A percentile compares a stretch with the other conserved stretches of the same genome.
phyloP scores from a whole-genome alignment of 192 early-diverging fungal species.

The Podila epigama region DNA sequence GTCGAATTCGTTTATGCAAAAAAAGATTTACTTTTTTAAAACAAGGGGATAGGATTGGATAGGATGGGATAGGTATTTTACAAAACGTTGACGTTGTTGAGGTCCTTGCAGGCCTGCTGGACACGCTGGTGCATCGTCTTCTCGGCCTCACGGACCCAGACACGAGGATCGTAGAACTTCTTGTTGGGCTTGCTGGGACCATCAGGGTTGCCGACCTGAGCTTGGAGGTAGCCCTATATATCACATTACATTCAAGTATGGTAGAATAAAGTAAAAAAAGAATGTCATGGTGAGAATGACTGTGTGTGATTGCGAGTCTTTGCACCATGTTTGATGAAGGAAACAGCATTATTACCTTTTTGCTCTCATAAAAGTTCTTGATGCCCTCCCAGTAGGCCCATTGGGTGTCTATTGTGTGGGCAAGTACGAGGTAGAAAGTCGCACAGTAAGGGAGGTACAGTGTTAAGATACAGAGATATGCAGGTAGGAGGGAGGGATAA shows the following conservation, averaged over 20 bases:
- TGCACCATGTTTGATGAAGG: too few species aligned
- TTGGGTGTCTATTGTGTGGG: slow-evolving; percentile 70
- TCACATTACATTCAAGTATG: too few species aligned
- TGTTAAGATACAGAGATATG: too few species aligned
- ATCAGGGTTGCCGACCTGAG: slow-evolving; percentile 94
- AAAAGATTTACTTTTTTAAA: neutral
- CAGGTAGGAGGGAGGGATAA: neutral
- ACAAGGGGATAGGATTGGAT: neutral
- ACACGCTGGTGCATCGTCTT: slow-evolving; percentile 86
- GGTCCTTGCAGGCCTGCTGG: slow-evolving; percentile 78
- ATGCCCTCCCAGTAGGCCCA: slow-evolving; percentile 93
- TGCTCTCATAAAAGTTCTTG: slow-evolving; percentile 65
- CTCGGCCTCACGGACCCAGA: slow-evolving; percentile 88
- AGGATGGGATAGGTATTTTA: slow-evolving; percentile 28
- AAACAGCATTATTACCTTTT: slow-evolving; percentile 19
- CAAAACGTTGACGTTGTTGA: slow-evolving; percentile 72
- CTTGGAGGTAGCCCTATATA: slow-evolving; percentile 86
- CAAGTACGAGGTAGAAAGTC: neutral
- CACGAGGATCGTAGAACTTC: slow-evolving; percentile 97
- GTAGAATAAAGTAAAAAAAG: neutral
- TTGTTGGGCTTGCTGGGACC: slow-evolving; percentile 96
- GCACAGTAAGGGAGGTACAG: too few species aligned
- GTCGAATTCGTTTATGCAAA: too few species aligned
- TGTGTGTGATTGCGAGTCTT: neutral
- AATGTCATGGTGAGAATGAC: neutral